Evolutionary conservation across 139 green algal species (phyloP).

Genomic region (Mychonastes homosphaera): DNA sequence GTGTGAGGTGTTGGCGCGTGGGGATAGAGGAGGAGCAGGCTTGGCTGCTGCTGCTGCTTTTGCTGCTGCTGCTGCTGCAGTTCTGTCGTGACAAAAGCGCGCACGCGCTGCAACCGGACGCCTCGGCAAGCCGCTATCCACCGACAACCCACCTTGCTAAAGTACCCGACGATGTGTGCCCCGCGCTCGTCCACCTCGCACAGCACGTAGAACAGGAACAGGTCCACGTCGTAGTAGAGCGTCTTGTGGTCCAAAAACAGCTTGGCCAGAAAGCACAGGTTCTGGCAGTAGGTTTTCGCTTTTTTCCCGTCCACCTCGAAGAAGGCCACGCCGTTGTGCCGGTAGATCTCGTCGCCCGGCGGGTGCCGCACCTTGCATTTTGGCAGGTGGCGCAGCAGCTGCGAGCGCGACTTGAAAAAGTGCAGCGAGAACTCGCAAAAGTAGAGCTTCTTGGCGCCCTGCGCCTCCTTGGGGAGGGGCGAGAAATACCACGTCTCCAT

Average conservation of each 20-base stretch:
- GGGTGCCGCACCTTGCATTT: constrained; percentile 85
- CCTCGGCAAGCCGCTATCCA: no score
- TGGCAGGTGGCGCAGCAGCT: constrained; percentile 85
- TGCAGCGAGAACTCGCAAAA: constrained; percentile 93
- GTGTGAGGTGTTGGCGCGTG: no score
- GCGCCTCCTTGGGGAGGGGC: constrained; percentile 85
- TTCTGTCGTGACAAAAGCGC: no score
- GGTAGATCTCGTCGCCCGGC: constrained; percentile 97
- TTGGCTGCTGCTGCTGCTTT: no score
- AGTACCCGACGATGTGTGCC: constrained; percentile 94
- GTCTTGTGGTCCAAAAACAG: constrained; percentile 99
- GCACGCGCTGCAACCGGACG: no score
- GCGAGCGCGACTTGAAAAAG: constrained; percentile 62
- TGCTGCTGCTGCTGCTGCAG: no score
- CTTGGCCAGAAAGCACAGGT: constrained; percentile 97
- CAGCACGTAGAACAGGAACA: constrained; percentile 99
- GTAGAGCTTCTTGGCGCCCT: constrained; percentile 88
- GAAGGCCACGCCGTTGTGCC: constrained; percentile 73
- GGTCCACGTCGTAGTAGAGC: constrained; percentile 98
- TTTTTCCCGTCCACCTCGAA: constrained; percentile 89
- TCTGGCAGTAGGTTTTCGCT: constrained; percentile 92
- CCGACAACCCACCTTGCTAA: constrained; percentile 63
- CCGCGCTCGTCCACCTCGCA: constrained; percentile 92
- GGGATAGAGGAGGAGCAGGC: no score
- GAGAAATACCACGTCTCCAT: constrained; percentile 99